These are phyloP conservation scores for Aaosphaeria pasadenensis DNA, from an alignment of 2,329 filamentous ascomycete genomes.

Conservation along the genomic window DNA sequence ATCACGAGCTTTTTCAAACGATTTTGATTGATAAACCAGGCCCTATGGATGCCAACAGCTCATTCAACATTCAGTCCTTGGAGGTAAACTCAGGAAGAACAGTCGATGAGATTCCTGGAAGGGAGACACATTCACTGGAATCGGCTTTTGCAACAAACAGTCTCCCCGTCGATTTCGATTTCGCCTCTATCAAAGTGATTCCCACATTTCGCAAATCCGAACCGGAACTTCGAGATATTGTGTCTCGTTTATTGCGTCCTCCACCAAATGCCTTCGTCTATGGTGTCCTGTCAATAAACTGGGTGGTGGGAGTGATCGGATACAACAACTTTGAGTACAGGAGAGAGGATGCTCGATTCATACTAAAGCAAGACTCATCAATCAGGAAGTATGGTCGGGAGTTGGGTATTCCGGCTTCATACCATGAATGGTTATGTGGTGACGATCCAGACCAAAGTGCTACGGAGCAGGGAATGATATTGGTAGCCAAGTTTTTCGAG, in stretches of 20 bases:
- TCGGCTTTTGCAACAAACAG: not conserved
- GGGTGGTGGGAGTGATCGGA: slow-evolving; percentile 10
- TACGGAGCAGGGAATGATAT: slow-evolving; percentile 9
- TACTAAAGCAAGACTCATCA: slow-evolving; percentile 8
- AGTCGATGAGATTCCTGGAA: not conserved
- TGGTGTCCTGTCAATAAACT: slow-evolving; percentile 14
- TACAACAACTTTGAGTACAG: slow-evolving; percentile 11
- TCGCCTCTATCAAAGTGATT: not conserved
- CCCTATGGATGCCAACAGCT: not conserved
- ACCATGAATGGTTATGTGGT: slow-evolving; percentile 19
- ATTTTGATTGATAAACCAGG: not conserved
- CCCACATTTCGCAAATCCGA: not conserved
- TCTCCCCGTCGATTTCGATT: slow-evolving; percentile 1
- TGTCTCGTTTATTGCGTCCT: slow-evolving; percentile 9
- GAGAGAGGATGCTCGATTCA: slow-evolving; percentile 10
- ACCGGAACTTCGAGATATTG: slow-evolving; percentile 1
- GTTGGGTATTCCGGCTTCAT: slow-evolving; percentile 15
- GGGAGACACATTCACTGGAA: not conserved
- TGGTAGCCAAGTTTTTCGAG: slow-evolving; percentile 16
- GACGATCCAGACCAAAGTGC: slow-evolving; percentile 6
- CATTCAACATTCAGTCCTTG: not conserved
- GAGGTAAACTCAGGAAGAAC: not conserved
- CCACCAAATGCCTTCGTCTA: slow-evolving; percentile 16
- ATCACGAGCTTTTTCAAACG: slow-evolving; percentile 49
- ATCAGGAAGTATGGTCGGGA: slow-evolving; percentile 6